Conservation (phyloP, 495 filamentous ascomycete genomes). For the Aspergillus egyptiacus region DNA sequence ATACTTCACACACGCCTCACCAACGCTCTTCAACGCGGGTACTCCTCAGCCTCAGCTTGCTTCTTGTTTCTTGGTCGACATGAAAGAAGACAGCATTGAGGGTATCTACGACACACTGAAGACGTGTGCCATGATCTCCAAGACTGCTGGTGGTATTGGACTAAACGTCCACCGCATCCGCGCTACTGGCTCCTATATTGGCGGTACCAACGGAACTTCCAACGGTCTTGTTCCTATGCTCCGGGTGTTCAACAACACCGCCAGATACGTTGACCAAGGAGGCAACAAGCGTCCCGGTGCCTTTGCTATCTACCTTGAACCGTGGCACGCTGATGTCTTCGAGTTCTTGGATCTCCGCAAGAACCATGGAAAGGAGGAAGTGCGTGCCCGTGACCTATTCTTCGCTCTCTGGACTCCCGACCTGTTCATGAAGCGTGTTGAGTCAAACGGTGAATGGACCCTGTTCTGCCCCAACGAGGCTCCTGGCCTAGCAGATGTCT, state of each 20-base stretch:
- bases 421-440: constrained; percentile 98
- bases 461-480: constrained; percentile 96
- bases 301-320: constrained; percentile 98
- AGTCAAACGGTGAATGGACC: constrained; percentile 92
- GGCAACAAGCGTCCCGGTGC: constrained; percentile 98
- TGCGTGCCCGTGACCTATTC: constrained; percentile 95
- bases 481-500: constrained; percentile 90
- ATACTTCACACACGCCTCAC: constrained; percentile 96
- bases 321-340: constrained; percentile 97
- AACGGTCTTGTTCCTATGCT: constrained; percentile 98
- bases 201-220: constrained; percentile 92
- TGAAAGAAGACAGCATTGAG: constrained; percentile 98
- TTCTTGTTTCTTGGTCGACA: constrained; percentile 96
- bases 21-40: constrained; percentile 95
- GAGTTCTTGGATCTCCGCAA: constrained; percentile 96
- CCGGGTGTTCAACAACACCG: constrained; percentile 97
- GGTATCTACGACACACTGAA: constrained; percentile 99
- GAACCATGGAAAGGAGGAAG: constrained; percentile 98
- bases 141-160: constrained; percentile 96
- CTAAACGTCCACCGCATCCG: constrained; percentile 94
- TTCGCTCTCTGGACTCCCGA: constrained; percentile 97
- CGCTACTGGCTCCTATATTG: constrained; percentile 94
- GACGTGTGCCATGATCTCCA: constrained; percentile 99
- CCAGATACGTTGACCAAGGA: constrained; percentile 96
- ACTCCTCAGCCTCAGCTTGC: constrained; percentile 90